phyloP scores from a whole-genome alignment of 1,284 basidiomycete species.

The Ustilago curta region DNA sequence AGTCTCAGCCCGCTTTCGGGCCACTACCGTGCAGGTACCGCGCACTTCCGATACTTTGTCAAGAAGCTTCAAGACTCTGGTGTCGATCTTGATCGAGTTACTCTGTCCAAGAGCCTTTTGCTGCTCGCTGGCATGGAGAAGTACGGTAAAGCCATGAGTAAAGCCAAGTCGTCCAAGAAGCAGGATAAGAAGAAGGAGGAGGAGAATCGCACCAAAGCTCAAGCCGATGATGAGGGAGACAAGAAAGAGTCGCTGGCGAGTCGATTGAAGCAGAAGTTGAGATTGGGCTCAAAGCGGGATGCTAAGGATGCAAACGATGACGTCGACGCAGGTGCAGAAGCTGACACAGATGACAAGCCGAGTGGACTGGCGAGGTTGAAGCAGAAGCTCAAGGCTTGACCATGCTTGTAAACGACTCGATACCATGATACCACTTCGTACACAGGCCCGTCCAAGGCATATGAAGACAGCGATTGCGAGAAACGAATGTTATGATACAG shows the following conservation, averaged over 20 bases:
- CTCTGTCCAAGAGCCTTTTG: slow-evolving; percentile 53
- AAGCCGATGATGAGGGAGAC: slow-evolving; percentile 3
- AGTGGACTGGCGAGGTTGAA: slow-evolving; percentile 19
- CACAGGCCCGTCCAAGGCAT: background rate
- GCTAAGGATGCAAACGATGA: slow-evolving; percentile 7
- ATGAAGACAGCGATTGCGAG: background rate
- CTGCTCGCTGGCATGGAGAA: slow-evolving; percentile 56
- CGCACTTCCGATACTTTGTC: slow-evolving; percentile 62
- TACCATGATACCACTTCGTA: slow-evolving; percentile 12
- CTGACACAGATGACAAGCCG: slow-evolving; percentile 24
- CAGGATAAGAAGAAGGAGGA: slow-evolving; percentile 34
- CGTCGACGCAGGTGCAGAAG: slow-evolving; percentile 10
- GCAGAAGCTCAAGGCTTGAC: slow-evolving; percentile 26
- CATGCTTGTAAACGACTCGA: background rate
- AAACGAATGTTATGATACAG: slow-evolving; percentile 14
- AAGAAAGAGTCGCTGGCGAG: slow-evolving; percentile 17
- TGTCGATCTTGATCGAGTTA: slow-evolving; percentile 56
- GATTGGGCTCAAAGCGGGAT: slow-evolving; percentile 12
- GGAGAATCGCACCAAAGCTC: slow-evolving; percentile 12
- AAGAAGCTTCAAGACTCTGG: slow-evolving; percentile 52
- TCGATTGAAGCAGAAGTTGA: slow-evolving; percentile 22
- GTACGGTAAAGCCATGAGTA: slow-evolving; percentile 55
- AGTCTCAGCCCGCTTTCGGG: slow-evolving; percentile 56
- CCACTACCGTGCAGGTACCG: slow-evolving; percentile 57
- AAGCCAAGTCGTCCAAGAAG: slow-evolving; percentile 39